Percentiles rank a stretch among this genome's conserved stretches.
phyloP scores from a whole-genome alignment of 257 asterid species.

The Osmanthus fragrans region DNA sequence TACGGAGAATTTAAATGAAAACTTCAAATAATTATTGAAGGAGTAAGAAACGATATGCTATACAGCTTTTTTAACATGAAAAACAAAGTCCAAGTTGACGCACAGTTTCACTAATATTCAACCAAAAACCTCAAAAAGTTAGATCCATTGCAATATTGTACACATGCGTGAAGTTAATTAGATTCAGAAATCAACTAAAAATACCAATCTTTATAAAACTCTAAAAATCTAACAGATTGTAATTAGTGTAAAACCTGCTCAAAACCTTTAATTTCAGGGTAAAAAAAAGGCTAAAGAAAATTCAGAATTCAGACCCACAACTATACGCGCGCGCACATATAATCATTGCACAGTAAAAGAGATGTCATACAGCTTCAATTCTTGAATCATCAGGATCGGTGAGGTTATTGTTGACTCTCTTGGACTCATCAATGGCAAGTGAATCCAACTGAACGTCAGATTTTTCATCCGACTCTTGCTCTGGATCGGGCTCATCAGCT shows the following conservation, averaged over 20 bases:
- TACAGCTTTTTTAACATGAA: not conserved
- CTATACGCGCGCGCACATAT: not conserved
- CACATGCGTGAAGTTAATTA: not conserved
- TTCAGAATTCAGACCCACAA: constrained; percentile 13
- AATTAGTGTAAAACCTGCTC: not conserved
- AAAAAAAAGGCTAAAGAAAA: not conserved
- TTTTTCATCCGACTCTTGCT: constrained; percentile 13
- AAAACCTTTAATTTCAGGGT: not conserved
- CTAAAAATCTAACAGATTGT: not conserved
- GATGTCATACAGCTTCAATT: constrained; percentile 21
- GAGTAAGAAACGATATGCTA: not conserved
- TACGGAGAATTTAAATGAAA: not conserved
- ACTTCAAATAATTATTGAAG: not conserved
- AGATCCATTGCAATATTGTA: not conserved
- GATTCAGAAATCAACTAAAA: not conserved
- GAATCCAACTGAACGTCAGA: constrained; percentile 24
- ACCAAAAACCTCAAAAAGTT: not conserved
- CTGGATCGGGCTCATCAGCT: constrained; percentile 37
- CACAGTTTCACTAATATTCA: constrained; percentile 13
- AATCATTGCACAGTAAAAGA: not conserved
- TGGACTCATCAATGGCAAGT: constrained; percentile 29
- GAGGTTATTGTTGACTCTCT: constrained; percentile 3
- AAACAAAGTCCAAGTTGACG: constrained; percentile 17
- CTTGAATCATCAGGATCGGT: constrained; percentile 30
- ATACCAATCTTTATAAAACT: not conserved